Percentiles rank a stretch among this genome's conserved stretches.
phyloP scores from a whole-genome alignment of 139 green algal genomes.

The Raphidocelis subcapitata region DNA sequence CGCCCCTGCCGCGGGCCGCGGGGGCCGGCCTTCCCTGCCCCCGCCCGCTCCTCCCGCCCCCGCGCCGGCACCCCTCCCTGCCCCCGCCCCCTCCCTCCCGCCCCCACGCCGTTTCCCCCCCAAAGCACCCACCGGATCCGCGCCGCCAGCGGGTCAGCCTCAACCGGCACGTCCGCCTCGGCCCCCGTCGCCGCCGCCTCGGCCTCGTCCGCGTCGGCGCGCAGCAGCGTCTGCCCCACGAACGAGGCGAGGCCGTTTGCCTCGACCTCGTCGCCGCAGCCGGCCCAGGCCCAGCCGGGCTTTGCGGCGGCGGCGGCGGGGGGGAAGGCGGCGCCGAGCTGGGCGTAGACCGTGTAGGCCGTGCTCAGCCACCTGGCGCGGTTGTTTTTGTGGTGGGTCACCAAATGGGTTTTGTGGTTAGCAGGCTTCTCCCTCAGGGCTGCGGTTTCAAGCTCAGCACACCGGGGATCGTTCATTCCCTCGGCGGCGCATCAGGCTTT shows the following conservation, averaged over 20 bases:
- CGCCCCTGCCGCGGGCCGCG: no score
- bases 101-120: no score
- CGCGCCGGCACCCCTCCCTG: background rate
- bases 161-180: background rate
- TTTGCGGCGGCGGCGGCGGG: slow-evolving; percentile 36
- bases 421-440: no score
- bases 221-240: slow-evolving; percentile 25
- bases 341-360: slow-evolving; percentile 62
- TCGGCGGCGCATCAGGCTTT: slow-evolving; percentile 10
- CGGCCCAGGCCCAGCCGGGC: slow-evolving; percentile 26
- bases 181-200: background rate
- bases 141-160: slow-evolving; percentile 12
- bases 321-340: slow-evolving; percentile 71
- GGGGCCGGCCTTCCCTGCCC: background rate
- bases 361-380: slow-evolving; percentile 54
- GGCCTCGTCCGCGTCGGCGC: slow-evolving; percentile 9
- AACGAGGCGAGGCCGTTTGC: slow-evolving; percentile 37
- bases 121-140: slow-evolving; percentile 13
- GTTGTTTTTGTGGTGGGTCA: slow-evolving; percentile 2
- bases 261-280: slow-evolving; percentile 20
- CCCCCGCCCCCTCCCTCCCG: background rate
- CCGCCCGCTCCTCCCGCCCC: background rate
- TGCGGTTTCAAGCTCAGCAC: background rate
- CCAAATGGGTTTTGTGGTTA: background rate
- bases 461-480: background rate